A percentile compares a stretch with the other conserved stretches of the same genome.
phyloP scores from a whole-genome alignment of 2,329 filamentous ascomycete species.

The Ceratocystis eucalypticola region DNA sequence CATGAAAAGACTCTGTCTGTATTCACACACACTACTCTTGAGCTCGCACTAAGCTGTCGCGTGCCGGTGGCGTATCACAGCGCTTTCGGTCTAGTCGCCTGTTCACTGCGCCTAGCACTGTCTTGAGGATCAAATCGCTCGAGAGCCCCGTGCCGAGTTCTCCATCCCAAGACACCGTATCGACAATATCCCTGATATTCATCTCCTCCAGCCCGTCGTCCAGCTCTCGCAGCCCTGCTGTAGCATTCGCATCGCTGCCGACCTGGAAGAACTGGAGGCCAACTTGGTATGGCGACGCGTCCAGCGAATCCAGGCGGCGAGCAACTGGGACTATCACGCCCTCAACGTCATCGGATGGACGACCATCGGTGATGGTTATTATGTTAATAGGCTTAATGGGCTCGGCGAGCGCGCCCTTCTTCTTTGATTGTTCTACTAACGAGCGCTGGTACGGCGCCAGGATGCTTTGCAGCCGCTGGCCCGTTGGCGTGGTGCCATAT shows the following conservation, averaged over 20 bases:
- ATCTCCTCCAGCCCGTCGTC: conserved; percentile 52
- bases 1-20: neutral
- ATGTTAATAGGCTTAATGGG: conserved; percentile 67
- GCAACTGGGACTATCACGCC: conserved; percentile 53
- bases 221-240: conserved; percentile 51
- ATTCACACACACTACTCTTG: too few species aligned
- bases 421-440: conserved; percentile 22
- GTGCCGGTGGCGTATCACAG: neutral
- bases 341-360: conserved; percentile 66
- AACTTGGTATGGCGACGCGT: conserved; percentile 66
- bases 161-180: conserved; percentile 65
- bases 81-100: conserved; percentile 27
- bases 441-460: conserved; percentile 48
- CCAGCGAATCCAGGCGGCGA: conserved; percentile 52
- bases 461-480: conserved; percentile 55
- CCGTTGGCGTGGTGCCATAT: conserved; percentile 57
- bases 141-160: conserved; percentile 38
- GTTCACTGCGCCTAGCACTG: conserved; percentile 65
- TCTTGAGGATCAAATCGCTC: conserved; percentile 63
- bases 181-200: conserved; percentile 71
- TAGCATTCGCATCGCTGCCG: conserved; percentile 55
- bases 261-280: conserved; percentile 96
- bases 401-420: neutral
- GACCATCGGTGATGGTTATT: conserved; percentile 86
- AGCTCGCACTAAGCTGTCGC: too few species aligned